These are phyloP conservation scores for Didymella arachidicola DNA, from an alignment of 2,329 filamentous ascomycete species.

Conservation along the genomic window DNA sequence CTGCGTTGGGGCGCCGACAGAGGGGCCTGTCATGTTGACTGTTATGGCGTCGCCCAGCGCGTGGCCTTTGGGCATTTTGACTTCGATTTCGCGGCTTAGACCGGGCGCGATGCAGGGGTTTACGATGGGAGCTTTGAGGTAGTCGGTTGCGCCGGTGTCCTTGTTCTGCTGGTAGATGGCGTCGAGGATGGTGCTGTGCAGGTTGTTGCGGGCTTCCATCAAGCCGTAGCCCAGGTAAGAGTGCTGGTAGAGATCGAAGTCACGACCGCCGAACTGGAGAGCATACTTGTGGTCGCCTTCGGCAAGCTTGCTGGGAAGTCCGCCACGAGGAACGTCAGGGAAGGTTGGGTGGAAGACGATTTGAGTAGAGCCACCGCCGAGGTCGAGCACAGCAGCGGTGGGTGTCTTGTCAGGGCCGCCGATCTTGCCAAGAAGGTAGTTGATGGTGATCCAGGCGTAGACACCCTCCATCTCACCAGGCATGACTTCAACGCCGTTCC, in stretches of 20 bases:
- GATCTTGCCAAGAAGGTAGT: constrained; percentile 98
- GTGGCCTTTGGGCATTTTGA: constrained; percentile 73
- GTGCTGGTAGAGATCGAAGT: constrained; percentile 96
- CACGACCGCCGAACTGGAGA: constrained; percentile 85
- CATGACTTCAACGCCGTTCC: constrained; percentile 94
- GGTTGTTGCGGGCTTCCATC: constrained; percentile 89
- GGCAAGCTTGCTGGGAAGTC: constrained; percentile 83
- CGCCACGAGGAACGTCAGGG: constrained; percentile 72
- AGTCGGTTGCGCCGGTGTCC: constrained; percentile 58
- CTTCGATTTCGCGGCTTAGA: constrained; percentile 75
- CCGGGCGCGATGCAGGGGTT: constrained; percentile 90
- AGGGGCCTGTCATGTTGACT: constrained; percentile 88
- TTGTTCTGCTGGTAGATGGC: constrained; percentile 71
- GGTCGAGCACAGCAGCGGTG: constrained; percentile 93
- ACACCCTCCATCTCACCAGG: constrained; percentile 96
- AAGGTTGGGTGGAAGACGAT: constrained; percentile 99
- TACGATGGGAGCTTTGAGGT: constrained; percentile 73
- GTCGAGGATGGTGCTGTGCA: constrained; percentile 79
- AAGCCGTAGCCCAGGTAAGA: constrained; percentile 96
- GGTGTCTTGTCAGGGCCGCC: constrained; percentile 88
- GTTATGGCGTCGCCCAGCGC: constrained; percentile 69
- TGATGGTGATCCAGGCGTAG: constrained; percentile 98
- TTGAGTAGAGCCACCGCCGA: constrained; percentile 96
- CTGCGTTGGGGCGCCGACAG: constrained; percentile 77
- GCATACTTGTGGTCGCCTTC: constrained; percentile 96